Evolutionary conservation across 2,329 filamentous ascomycete species (phyloP).

Genomic region (Talaromyces sp.): DNA sequence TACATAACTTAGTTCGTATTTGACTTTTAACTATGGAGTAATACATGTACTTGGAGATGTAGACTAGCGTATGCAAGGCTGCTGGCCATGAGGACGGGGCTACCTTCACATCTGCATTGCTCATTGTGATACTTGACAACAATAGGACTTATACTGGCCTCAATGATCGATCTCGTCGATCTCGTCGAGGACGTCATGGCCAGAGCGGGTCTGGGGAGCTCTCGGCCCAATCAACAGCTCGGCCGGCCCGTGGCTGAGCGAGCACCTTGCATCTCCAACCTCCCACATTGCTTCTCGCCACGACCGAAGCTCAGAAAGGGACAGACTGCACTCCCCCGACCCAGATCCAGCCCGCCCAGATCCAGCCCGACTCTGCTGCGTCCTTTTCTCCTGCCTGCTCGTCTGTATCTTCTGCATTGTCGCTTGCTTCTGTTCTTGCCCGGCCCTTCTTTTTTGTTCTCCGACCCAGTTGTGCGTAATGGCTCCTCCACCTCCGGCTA

Average conservation of each 20-base stretch:
- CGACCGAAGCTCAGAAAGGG: not conserved
- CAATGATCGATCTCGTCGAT: not conserved
- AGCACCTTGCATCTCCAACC: not conserved
- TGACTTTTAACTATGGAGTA: too few species aligned
- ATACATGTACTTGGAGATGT: too few species aligned
- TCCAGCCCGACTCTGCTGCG: not conserved
- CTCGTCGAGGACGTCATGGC: constrained; percentile 10
- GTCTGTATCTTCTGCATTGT: not conserved
- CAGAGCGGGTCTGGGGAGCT: constrained; percentile 4
- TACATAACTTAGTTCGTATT: too few species aligned
- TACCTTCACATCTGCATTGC: too few species aligned
- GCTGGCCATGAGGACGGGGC: too few species aligned
- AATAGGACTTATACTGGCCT: too few species aligned
- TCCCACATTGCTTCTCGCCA: not conserved
- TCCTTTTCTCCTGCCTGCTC: not conserved
- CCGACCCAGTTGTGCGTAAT: constrained; percentile 36
- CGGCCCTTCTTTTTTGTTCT: constrained; percentile 1
- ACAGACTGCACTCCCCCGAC: not conserved
- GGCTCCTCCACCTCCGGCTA: constrained; percentile 69
- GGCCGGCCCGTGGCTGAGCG: not conserved
- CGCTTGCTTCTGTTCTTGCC: not conserved
- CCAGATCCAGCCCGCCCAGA: not conserved
- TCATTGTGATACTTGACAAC: too few species aligned
- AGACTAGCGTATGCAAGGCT: too few species aligned
- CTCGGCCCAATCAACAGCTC: constrained; percentile 10